Evolutionary conservation across 345 rosid genomes (phyloP).

Genomic region (Citropsis articulata): DNA sequence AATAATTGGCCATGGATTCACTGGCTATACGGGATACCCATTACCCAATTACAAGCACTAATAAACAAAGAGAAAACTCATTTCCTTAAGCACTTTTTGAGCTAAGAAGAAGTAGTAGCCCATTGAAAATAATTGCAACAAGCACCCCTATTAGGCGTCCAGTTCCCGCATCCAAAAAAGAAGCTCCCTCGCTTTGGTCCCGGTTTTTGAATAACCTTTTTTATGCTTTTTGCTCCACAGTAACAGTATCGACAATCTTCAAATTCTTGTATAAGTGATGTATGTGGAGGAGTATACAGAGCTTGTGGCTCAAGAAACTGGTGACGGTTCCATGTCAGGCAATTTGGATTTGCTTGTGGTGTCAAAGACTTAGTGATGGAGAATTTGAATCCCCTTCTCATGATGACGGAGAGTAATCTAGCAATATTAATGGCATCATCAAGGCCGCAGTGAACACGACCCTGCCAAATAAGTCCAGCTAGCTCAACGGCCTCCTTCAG

Average conservation of each 20-base stretch:
- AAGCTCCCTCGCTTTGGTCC: slow-evolving; percentile 47
- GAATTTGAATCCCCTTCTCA: slow-evolving; percentile 39
- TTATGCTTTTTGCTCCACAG: slow-evolving; percentile 41
- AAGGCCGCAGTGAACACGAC: slow-evolving; percentile 45
- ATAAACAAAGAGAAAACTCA: background rate
- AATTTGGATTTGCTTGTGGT: background rate
- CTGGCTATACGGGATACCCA: too few relatives aligned
- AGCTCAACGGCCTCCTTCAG: slow-evolving; percentile 43
- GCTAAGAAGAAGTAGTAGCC: background rate
- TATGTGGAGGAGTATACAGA: too few relatives aligned
- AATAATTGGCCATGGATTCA: too few relatives aligned
- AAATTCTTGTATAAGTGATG: background rate
- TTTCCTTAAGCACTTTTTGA: background rate
- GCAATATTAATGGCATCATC: slow-evolving; percentile 53
- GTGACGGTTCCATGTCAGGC: background rate
- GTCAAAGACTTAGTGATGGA: slow-evolving; percentile 37
- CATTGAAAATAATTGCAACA: background rate
- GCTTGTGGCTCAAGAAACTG: background rate
- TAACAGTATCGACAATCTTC: background rate
- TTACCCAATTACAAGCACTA: background rate
- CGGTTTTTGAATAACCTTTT: slow-evolving; percentile 37
- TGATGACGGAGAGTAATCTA: slow-evolving; percentile 34
- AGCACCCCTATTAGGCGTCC: slow-evolving; percentile 44
- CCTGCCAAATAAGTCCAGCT: slow-evolving; percentile 44
- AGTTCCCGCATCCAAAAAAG: slow-evolving; percentile 52